Conservation (phyloP, 176 grass and related monocot species). For the Aegilops sharonensis region DNA sequence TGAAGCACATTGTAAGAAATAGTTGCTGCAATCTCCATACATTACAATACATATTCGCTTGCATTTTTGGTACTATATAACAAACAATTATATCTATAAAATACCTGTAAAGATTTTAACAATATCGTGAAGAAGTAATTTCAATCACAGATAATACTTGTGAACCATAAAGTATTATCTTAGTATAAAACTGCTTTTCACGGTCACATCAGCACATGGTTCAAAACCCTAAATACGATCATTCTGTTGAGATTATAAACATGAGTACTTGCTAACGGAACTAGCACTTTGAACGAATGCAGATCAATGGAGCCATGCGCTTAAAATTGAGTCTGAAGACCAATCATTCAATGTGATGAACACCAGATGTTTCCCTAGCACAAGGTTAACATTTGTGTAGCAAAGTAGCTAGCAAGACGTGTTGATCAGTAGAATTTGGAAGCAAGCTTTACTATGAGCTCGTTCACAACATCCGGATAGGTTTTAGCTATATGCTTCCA, state of each 20-base stretch:
- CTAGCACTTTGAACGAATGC: not conserved
- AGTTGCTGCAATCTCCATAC: not conserved
- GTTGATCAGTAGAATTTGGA: not conserved
- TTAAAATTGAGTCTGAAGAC: not conserved
- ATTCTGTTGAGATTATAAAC: not conserved
- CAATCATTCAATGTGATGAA: not conserved
- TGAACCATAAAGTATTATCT: no score
- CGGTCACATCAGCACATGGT: not conserved
- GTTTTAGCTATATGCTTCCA: not conserved
- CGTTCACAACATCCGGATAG: not conserved
- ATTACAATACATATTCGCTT: not conserved
- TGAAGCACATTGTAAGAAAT: not conserved
- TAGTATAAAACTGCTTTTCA: no score
- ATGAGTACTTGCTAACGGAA: not conserved
- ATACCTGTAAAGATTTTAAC: no score
- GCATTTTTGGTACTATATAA: not conserved
- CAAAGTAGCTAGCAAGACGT: not conserved
- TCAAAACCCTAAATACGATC: not conserved
- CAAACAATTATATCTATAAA: no score
- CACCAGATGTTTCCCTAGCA: not conserved
- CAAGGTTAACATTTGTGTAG: not conserved
- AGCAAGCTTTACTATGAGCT: not conserved
- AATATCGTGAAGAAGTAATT: no score
- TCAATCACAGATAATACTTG: no score
- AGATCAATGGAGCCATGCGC: no score